Base-by-base conservation (phyloP, 2,329 filamentous ascomycete genomes). In the Ceratocystiopsis sp. region DNA sequence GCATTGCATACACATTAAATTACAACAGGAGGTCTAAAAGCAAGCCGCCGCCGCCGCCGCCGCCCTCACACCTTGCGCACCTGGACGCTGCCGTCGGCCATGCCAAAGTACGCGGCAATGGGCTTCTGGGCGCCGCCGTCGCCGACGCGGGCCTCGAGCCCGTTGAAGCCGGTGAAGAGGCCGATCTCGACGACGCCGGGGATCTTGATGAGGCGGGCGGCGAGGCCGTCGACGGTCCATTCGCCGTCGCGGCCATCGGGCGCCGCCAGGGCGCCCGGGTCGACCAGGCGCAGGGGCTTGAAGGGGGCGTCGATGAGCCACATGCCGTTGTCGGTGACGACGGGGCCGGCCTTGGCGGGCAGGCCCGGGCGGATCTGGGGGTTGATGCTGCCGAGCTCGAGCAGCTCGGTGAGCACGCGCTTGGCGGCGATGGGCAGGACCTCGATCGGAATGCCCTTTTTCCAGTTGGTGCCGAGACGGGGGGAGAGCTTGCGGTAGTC, bases 261-360 rank as follows among this genome's bases (percentile, higher is more conserved):
- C 21, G 21, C 8, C 4, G 21, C 8, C 3, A 55, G 33, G 16
- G 21, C 46, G 35, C 42, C 45, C 19, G 35, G n/a, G 49, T 75
- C 70, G n/a, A 66, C 63, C n/a, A 82, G 73, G 40, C 84, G 64
- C 42, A 96, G 67, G 4, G 78, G 72, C 41, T 71, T 64, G 63
- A 98, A 96, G 0, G 86, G 85, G 13, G 91, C 91, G 56, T 98
- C 91, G 50, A 98, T 79, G 53, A 98, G 82, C 66, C 80, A 84
- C 66, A 87, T 85, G 51, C 78, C 76, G 59, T 93, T 86, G 56
- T 93, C 84, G 5, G 84, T 93, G 21, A 63, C 61, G 18, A 93
- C 73, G 29, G 87, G 84, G 19, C 84, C 84, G 16, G 84, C 81
- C 64, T 93, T 93, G 42, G 32, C 33, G 8, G 82, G 72, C 13